phyloP scores from a whole-genome alignment of 2,329 filamentous ascomycete genomes.

The Aspergillus thermomutatus region DNA sequence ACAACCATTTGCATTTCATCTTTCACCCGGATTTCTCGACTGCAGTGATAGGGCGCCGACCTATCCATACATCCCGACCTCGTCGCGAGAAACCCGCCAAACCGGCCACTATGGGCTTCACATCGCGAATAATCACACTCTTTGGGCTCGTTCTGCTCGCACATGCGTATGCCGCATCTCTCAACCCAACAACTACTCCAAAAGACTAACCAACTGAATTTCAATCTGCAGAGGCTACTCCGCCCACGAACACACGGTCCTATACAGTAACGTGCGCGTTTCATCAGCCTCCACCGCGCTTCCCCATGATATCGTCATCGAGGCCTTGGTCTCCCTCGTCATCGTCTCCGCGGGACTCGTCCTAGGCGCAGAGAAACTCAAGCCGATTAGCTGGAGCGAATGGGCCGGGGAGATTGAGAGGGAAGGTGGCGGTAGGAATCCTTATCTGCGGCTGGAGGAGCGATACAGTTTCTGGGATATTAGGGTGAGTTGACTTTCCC shows the following conservation, averaged over 20 bases:
- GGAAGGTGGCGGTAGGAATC: slow-evolving; percentile 68
- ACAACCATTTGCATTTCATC: background rate
- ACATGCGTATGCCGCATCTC: slow-evolving; percentile 68
- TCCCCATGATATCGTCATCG: slow-evolving; percentile 81
- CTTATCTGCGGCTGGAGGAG: slow-evolving; percentile 74
- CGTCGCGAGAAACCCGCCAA: background rate
- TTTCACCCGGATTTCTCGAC: background rate
- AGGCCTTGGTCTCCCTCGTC: slow-evolving; percentile 76
- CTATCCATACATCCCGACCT: background rate
- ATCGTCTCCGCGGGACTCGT: slow-evolving; percentile 83
- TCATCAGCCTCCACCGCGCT: slow-evolving; percentile 50
- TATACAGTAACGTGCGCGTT: slow-evolving; percentile 59
- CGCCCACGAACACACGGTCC: slow-evolving; percentile 81
- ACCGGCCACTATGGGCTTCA: slow-evolving; percentile 59
- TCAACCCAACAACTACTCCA: background rate
- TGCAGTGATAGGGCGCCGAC: background rate
- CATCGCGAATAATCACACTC: slow-evolving; percentile 67
- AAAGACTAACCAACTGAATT: background rate
- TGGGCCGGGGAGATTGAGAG: slow-evolving; percentile 70
- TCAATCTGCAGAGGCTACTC: slow-evolving; percentile 75
- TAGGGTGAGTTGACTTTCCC: slow-evolving; percentile 52
- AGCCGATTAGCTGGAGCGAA: slow-evolving; percentile 83
- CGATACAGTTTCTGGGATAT: slow-evolving; percentile 85
- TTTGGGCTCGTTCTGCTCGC: slow-evolving; percentile 75
- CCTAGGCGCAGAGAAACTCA: slow-evolving; percentile 69